These are phyloP conservation scores for Leccinum olivaceopallidum DNA, from an alignment of 768 basidiomycete genomes.

Conservation along the genomic window DNA sequence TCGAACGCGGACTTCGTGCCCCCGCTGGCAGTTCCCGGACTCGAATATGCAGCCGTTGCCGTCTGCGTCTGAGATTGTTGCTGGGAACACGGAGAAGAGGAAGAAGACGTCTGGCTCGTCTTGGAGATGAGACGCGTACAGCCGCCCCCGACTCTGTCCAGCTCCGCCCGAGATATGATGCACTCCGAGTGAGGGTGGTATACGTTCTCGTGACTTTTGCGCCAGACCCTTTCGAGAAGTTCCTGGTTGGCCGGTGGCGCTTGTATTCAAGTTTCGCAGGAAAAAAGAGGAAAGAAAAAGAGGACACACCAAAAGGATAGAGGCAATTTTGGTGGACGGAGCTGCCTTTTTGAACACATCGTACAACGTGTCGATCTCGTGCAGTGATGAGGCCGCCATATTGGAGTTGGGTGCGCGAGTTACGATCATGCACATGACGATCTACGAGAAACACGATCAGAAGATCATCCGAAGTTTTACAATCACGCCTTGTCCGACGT, in stretches of 20 bases:
- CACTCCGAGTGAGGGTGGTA: conserved; percentile 29
- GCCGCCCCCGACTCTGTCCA: conserved; percentile 54
- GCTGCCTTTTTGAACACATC: conserved; percentile 50
- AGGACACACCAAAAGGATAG: conserved; percentile 42
- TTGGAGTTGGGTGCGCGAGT: conserved; percentile 50
- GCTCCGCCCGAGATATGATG: conserved; percentile 43
- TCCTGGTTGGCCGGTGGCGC: conserved; percentile 30
- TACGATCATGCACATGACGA: conserved; percentile 58
- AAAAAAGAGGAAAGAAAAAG: background rate
- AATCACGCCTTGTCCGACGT: conserved; percentile 24
- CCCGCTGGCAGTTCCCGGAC: background rate
- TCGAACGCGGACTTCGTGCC: conserved; percentile 10
- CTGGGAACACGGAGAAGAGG: background rate
- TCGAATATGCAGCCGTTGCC: background rate
- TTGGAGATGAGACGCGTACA: conserved; percentile 46
- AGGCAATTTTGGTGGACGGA: conserved; percentile 44
- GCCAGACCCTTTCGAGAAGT: conserved; percentile 41
- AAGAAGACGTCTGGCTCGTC: conserved; percentile 10
- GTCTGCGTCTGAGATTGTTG: background rate
- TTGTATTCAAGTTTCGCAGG: background rate
- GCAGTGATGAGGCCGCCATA: conserved; percentile 46
- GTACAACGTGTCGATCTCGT: conserved; percentile 47
- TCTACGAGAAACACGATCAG: conserved; percentile 36
- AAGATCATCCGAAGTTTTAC: background rate
- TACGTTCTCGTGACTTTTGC: conserved; percentile 45